phyloP scores from a whole-genome alignment of 495 filamentous ascomycete species.

The Barbatosphaeria neglecta region DNA sequence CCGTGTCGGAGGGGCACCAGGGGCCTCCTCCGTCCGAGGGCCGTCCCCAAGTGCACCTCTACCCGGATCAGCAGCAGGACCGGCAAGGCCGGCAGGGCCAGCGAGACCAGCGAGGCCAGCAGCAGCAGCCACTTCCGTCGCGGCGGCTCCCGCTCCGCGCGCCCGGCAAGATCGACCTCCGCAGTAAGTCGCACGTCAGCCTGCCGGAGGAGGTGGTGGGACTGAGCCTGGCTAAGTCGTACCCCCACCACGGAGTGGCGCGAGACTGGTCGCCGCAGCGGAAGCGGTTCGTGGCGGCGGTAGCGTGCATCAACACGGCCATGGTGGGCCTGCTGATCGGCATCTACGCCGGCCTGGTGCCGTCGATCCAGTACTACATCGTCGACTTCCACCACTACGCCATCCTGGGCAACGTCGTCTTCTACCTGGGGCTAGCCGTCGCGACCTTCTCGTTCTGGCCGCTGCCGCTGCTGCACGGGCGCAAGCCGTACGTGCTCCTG shows the following conservation, averaged over 20 bases:
- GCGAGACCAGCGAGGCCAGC: not conserved
- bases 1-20: too few species aligned
- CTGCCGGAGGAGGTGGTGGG: constrained; percentile 29
- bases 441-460: constrained; percentile 62
- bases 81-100: not conserved
- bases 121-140: too few species aligned
- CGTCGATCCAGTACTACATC: constrained; percentile 63
- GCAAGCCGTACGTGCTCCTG: constrained; percentile 60
- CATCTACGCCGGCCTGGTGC: constrained; percentile 63
- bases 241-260: constrained; percentile 42
- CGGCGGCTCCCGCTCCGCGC: too few species aligned
- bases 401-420: constrained; percentile 60
- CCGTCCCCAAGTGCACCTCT: too few species aligned
- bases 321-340: constrained; percentile 58
- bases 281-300: constrained; percentile 54
- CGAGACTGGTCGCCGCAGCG: constrained; percentile 52
- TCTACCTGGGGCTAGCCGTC: constrained; percentile 57
- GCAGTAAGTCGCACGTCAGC: constrained; percentile 27
- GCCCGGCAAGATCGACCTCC: constrained; percentile 23
- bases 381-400: constrained; percentile 51
- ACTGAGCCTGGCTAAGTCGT: constrained; percentile 43
- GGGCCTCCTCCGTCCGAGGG: too few species aligned
- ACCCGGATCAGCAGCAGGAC: not conserved
- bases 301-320: constrained; percentile 60
- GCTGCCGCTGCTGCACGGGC: constrained; percentile 61